Conservation (phyloP, 176 grass and related monocot genomes). For the Musa schizocarpa region DNA sequence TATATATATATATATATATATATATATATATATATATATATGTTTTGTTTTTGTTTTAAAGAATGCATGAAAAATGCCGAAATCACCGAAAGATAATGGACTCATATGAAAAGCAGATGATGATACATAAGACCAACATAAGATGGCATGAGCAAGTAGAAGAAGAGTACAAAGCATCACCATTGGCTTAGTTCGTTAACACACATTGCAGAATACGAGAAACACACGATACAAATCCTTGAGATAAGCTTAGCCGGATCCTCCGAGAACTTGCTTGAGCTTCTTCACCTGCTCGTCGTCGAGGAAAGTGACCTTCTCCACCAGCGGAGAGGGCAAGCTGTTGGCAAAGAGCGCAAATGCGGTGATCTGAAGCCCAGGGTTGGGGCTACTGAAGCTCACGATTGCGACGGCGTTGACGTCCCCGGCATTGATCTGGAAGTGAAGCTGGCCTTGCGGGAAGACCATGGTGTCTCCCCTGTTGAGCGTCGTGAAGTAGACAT, state of each 20-base stretch:
- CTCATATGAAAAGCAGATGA: too few relatives aligned
- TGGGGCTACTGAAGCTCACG: constrained; percentile 10
- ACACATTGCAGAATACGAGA: too few relatives aligned
- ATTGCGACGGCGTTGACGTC: neutral
- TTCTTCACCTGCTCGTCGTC: constrained; percentile 16
- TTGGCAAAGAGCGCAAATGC: constrained; percentile 4
- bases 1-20: too few relatives aligned
- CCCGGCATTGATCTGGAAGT: constrained; percentile 17
- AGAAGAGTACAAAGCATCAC: too few relatives aligned
- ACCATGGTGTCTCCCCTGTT: constrained; percentile 7
- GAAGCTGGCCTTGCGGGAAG: constrained; percentile 13
- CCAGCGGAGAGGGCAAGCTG: constrained; percentile 2
- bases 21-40: too few relatives aligned
- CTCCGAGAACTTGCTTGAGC: constrained; percentile 17
- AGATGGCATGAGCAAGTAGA: too few relatives aligned
- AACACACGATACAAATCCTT: too few relatives aligned
- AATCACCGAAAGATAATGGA: too few relatives aligned
- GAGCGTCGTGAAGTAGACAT: constrained; percentile 10
- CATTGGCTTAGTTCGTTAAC: too few relatives aligned
- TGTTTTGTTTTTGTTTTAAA: too few relatives aligned
- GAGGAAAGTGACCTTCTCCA: constrained; percentile 19
- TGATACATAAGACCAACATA: too few relatives aligned
- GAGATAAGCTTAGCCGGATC: neutral
- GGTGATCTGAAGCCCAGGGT: constrained; percentile 11
- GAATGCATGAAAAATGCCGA: too few relatives aligned